Conservation (phyloP, 371 early-diverging fungal genomes). For the Mortierella sp. region DNA sequence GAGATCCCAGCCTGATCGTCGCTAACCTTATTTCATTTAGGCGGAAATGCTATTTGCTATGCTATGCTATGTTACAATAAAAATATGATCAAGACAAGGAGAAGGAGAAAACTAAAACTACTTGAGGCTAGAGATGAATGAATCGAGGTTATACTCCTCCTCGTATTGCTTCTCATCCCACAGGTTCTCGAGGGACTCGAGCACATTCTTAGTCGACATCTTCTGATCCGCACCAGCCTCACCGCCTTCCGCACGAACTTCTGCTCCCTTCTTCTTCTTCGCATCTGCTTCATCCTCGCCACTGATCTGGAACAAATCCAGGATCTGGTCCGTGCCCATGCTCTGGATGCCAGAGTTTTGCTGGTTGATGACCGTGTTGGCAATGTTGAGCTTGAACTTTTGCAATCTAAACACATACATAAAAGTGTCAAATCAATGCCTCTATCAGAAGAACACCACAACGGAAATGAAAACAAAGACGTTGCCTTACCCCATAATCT, state of each 20-base stretch:
- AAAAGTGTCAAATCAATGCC: too few relatives aligned
- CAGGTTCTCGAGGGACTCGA: slow-evolving; percentile 87
- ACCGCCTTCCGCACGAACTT: slow-evolving; percentile 8
- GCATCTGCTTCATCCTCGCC: slow-evolving; percentile 52
- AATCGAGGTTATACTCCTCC: slow-evolving; percentile 86
- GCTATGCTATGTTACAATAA: neutral
- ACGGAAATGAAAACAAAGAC: neutral
- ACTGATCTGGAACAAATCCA: slow-evolving; percentile 89
- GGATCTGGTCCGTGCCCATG: slow-evolving; percentile 95
- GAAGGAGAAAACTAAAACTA: slow-evolving; percentile 23
- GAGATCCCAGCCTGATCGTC: too few relatives aligned
- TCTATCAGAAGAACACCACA: neutral
- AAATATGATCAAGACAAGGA: neutral
- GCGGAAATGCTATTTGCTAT: too few relatives aligned
- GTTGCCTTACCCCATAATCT: slow-evolving; percentile 84
- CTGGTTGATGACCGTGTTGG: slow-evolving; percentile 97
- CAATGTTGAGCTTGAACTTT: slow-evolving; percentile 99
- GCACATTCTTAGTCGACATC: slow-evolving; percentile 76
- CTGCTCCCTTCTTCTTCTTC: slow-evolving; percentile 53
- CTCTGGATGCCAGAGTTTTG: slow-evolving; percentile 94
- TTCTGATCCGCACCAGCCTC: slow-evolving; percentile 55
- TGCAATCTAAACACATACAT: slow-evolving; percentile 76
- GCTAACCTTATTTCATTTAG: too few relatives aligned
- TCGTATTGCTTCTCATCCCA: slow-evolving; percentile 98
- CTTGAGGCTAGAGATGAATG: slow-evolving; percentile 80